A percentile compares a stretch with the other conserved stretches of the same genome.
Evolutionary conservation across 768 basidiomycete species (phyloP).

Genomic region (Erythrobasidium yunnanense): DNA sequence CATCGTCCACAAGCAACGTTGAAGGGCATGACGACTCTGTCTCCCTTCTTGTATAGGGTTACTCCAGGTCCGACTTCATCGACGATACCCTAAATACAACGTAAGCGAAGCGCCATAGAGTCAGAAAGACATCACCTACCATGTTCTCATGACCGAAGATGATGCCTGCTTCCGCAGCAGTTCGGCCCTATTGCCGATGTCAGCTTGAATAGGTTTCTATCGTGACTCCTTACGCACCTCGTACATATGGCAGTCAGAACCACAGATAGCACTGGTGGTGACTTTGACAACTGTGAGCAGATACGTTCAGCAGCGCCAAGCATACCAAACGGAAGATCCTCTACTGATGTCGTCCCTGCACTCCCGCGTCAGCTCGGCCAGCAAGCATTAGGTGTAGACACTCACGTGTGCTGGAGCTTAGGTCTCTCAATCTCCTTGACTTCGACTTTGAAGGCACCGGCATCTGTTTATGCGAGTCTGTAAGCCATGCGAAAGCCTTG

Average conservation of each 20-base stretch:
- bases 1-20: conserved; percentile 54
- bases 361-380: not conserved
- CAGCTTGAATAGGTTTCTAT: not conserved
- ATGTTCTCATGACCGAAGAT: conserved; percentile 26
- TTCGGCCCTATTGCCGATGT: conserved; percentile 23
- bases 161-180: conserved; percentile 28
- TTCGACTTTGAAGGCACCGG: not conserved
- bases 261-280: conserved; percentile 34
- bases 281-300: conserved; percentile 25
- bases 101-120: not conserved
- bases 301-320: not conserved
- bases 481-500: no score
- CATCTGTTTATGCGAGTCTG: no score
- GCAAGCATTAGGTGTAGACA: not conserved
- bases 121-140: not conserved
- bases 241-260: conserved; percentile 37
- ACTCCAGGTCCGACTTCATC: conserved; percentile 39
- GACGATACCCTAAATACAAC: conserved; percentile 44
- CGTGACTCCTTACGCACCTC: conserved; percentile 28
- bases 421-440: not conserved
- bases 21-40: conserved; percentile 54
- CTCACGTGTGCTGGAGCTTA: conserved; percentile 27
- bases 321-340: no score
- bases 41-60: conserved; percentile 45
- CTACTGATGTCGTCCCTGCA: conserved; percentile 12